Evolutionary conservation across 2,329 filamentous ascomycete genomes (phyloP).

Genomic region (Fusarium domesticum): DNA sequence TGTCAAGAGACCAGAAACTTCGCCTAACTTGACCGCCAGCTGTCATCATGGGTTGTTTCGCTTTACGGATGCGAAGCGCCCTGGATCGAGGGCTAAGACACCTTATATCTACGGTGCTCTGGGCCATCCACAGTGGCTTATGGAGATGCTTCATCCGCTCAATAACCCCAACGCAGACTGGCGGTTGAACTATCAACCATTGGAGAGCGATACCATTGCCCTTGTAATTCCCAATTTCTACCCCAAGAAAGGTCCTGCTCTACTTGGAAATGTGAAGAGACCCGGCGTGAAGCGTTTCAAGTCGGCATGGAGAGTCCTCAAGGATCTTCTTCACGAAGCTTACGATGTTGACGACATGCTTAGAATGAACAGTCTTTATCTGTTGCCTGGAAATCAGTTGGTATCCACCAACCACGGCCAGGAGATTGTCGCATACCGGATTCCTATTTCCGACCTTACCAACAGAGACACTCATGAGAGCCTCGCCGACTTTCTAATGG

Average conservation of each 20-base stretch:
- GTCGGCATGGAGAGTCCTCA: neutral
- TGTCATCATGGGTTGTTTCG: slow-evolving; percentile 20
- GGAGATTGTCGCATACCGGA: neutral
- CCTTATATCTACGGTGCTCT: slow-evolving; percentile 17
- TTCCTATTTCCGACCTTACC: neutral
- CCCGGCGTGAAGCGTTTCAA: neutral
- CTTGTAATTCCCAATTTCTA: slow-evolving; percentile 23
- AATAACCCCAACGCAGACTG: slow-evolving; percentile 12
- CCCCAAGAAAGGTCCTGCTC: slow-evolving; percentile 7
- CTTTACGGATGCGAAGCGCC: slow-evolving; percentile 11
- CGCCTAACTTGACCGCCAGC: neutral
- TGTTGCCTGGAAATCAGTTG: neutral
- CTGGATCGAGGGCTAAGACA: neutral
- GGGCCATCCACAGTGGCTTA: slow-evolving; percentile 8
- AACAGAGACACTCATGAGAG: neutral
- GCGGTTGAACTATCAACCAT: slow-evolving; percentile 9
- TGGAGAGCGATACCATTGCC: neutral
- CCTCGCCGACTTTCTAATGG: neutral
- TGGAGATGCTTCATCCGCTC: slow-evolving; percentile 20
- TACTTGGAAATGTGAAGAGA: neutral
- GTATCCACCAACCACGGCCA: neutral
- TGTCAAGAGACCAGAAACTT: slow-evolving; percentile 8
- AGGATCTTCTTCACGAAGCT: neutral
- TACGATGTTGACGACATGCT: slow-evolving; percentile 4
- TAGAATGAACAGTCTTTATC: neutral